phyloP scores from a whole-genome alignment of 148 eudicot species.

The Pouteria glomerata region DNA sequence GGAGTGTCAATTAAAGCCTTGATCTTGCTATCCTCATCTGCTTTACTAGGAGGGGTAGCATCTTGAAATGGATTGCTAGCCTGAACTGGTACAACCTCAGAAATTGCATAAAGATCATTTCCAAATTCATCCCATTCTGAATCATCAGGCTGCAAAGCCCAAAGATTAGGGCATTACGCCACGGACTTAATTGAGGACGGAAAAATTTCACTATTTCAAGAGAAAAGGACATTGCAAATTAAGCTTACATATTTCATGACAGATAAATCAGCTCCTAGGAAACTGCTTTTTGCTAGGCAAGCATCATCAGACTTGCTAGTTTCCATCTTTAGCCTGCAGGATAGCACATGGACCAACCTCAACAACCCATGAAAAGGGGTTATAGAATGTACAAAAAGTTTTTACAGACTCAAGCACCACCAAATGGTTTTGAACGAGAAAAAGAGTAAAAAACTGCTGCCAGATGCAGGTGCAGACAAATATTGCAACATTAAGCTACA shows the following conservation, averaged over 20 bases:
- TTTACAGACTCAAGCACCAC: slow-evolving; percentile 6
- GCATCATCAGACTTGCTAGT: slow-evolving; percentile 34
- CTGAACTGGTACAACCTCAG: slow-evolving; percentile 46
- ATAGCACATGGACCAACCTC: slow-evolving; percentile 20
- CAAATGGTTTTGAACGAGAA: background rate
- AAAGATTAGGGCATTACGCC: background rate
- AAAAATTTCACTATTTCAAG: background rate
- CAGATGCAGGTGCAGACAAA: background rate
- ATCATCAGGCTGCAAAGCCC: slow-evolving; percentile 57
- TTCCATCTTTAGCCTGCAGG: slow-evolving; percentile 63
- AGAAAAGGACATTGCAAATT: background rate
- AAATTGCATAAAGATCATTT: slow-evolving; percentile 71
- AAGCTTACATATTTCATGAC: slow-evolving; percentile 46
- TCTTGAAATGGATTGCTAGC: slow-evolving; percentile 55
- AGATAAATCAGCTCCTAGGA: slow-evolving; percentile 52
- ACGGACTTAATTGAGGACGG: background rate
- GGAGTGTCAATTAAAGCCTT: slow-evolving; percentile 75
- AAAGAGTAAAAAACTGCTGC: background rate
- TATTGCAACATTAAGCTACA: background rate
- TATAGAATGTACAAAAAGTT: slow-evolving; percentile 1
- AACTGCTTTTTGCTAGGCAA: slow-evolving; percentile 44
- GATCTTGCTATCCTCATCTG: slow-evolving; percentile 78
- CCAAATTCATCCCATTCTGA: slow-evolving; percentile 90
- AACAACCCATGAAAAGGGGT: slow-evolving; percentile 5
- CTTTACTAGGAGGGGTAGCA: slow-evolving; percentile 60